Evolutionary conservation across 257 asterid species (phyloP).

Genomic region (Craterostigma plantagineum): DNA sequence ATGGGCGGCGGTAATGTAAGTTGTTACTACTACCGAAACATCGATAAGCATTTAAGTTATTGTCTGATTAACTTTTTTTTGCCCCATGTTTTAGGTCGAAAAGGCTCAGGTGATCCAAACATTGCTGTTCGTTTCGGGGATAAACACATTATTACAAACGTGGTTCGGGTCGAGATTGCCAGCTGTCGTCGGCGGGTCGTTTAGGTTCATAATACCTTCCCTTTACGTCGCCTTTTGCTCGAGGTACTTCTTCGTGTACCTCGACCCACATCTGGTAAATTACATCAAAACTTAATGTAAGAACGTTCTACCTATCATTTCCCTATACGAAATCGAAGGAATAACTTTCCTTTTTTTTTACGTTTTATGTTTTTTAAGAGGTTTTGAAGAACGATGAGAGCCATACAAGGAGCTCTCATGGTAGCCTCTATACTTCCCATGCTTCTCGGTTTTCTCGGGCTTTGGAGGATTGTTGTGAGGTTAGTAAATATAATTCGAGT

Average conservation of each 20-base stretch:
- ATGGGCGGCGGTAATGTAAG: slow-evolving; percentile 92
- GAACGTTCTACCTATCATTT: too few species aligned
- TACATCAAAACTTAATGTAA: too few species aligned
- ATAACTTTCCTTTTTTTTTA: too few species aligned
- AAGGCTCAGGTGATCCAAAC: slow-evolving; percentile 78
- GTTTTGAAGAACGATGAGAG: slow-evolving; percentile 59
- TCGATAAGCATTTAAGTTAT: too few species aligned
- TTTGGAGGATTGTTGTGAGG: slow-evolving; percentile 86
- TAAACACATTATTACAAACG: slow-evolving; percentile 66
- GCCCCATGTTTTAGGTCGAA: slow-evolving; percentile 26
- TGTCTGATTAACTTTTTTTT: too few species aligned
- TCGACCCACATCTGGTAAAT: slow-evolving; percentile 42
- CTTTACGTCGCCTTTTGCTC: slow-evolving; percentile 46
- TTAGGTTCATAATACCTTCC: slow-evolving; percentile 59
- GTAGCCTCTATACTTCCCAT: slow-evolving; percentile 61
- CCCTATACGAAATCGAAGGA: neutral
- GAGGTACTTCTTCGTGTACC: slow-evolving; percentile 22
- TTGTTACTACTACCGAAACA: neutral
- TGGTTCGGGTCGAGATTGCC: slow-evolving; percentile 78
- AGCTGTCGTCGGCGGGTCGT: slow-evolving; percentile 76
- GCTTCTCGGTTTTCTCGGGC: slow-evolving; percentile 60
- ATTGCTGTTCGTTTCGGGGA: slow-evolving; percentile 64
- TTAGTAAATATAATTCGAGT: slow-evolving; percentile 9
- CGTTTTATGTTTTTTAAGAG: too few species aligned
- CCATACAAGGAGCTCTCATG: slow-evolving; percentile 84